A percentile compares a stretch with the other conserved stretches of the same genome.
Evolutionary conservation across 345 rosid species (phyloP).

Genomic region (Isatis tinctoria): DNA sequence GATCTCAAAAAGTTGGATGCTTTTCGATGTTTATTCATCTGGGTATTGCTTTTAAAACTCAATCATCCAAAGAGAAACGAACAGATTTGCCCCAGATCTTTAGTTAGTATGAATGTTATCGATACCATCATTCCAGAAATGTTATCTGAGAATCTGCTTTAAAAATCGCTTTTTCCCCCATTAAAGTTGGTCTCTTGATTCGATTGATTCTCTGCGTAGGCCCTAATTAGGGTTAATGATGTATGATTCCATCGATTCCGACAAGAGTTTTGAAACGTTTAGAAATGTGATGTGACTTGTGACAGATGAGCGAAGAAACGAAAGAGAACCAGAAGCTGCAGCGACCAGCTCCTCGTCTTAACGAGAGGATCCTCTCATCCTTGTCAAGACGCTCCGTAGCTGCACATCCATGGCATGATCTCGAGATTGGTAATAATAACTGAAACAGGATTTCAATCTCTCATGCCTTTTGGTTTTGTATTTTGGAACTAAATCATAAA

Average conservation of each 20-base stretch:
- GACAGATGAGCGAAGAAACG: constrained; percentile 44
- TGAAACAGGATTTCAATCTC: background rate
- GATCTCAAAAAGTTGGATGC: constrained; percentile 21
- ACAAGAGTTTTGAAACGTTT: background rate
- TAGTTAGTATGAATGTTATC: background rate
- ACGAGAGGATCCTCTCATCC: constrained; percentile 93
- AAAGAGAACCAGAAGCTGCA: constrained; percentile 28
- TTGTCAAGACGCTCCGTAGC: constrained; percentile 94
- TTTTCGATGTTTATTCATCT: constrained; percentile 10
- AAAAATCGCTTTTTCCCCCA: background rate
- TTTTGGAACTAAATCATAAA: background rate
- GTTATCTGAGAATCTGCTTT: background rate
- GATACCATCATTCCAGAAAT: background rate
- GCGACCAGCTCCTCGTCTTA: constrained; percentile 50
- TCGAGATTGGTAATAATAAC: constrained; percentile 68
- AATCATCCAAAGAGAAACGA: background rate
- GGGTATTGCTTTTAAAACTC: constrained; percentile 12
- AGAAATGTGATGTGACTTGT: constrained; percentile 1
- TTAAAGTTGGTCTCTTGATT: constrained; percentile 1
- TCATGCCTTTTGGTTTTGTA: background rate
- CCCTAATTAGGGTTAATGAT: background rate
- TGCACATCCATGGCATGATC: constrained; percentile 99
- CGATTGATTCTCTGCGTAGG: background rate
- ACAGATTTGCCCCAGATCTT: constrained; percentile 5
- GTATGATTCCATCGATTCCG: background rate